phyloP scores from a whole-genome alignment of 192 early-diverging fungal genomes.

The Oehlia diaphana region DNA sequence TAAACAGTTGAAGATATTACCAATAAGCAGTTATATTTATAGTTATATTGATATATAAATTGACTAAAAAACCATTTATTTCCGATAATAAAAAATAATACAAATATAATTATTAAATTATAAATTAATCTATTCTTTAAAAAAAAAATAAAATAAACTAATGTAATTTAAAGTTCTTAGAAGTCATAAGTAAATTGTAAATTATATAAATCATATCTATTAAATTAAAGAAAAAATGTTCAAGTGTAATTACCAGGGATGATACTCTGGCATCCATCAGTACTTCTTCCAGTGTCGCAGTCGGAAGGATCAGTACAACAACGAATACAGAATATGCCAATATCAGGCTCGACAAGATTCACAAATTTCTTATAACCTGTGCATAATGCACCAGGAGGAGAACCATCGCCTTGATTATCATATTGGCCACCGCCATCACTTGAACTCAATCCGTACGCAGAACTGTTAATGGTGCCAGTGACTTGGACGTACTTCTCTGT shows the following conservation, averaged over 20 bases:
- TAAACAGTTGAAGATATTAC: no score
- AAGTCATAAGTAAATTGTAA: no score
- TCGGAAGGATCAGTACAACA: conserved; percentile 45
- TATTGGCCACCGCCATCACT: conserved; percentile 57
- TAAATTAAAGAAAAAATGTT: no score
- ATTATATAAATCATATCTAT: no score
- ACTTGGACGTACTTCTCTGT: conserved; percentile 46
- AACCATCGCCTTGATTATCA: conserved; percentile 33
- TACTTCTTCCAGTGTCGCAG: conserved; percentile 31
- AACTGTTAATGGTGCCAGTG: conserved; percentile 49
- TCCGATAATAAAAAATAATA: no score
- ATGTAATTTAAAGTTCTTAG: no score
- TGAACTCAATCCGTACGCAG: conserved; percentile 35
- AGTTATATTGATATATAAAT: no score
- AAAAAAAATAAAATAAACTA: no score
- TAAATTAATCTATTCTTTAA: no score
- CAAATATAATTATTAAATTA: no score
- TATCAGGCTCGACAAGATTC: conserved; percentile 53
- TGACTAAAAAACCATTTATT: no score
- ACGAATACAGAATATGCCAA: conserved; percentile 52
- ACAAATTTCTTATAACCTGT: conserved; percentile 52
- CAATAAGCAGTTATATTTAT: no score
- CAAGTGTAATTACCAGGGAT: not conserved
- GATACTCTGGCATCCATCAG: conserved; percentile 31
- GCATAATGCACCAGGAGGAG: conserved; percentile 47